Conservation (phyloP, 1,284 basidiomycete species). For the Cutaneotrichosporon dermatis region DNA sequence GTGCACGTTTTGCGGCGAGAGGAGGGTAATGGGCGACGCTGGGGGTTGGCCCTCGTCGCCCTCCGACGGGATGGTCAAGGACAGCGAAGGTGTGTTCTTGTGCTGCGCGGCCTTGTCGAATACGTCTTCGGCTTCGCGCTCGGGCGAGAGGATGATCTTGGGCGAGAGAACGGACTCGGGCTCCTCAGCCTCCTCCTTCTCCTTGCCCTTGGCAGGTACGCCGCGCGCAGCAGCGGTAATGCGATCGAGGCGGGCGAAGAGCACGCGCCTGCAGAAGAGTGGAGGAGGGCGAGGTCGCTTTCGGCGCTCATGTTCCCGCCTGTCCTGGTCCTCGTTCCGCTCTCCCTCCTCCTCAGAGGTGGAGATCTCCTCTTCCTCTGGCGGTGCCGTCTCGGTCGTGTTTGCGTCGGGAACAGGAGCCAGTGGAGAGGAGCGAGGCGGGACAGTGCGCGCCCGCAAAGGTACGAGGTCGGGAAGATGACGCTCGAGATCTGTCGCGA, state of each 20-base stretch:
- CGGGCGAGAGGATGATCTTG: constrained; percentile 27
- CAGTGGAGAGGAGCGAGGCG: constrained; percentile 26
- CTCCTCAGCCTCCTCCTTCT: constrained; percentile 5
- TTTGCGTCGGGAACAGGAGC: constrained; percentile 4
- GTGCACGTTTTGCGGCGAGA: constrained; percentile 29
- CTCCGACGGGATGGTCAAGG: constrained; percentile 19
- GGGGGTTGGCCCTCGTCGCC: constrained; percentile 5
- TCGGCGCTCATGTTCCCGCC: not conserved
- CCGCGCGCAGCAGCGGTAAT: constrained; percentile 1
- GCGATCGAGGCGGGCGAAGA: constrained; percentile 12
- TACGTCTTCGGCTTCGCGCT: constrained; percentile 1
- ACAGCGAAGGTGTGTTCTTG: constrained; percentile 18
- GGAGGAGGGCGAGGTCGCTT: not conserved
- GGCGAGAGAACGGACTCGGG: constrained; percentile 20
- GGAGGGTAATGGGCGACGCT: constrained; percentile 34
- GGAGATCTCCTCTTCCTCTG: not conserved
- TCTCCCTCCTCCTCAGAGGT: constrained; percentile 7
- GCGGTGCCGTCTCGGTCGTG: too few species aligned
- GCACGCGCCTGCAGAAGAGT: constrained; percentile 10
- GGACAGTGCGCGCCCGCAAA: constrained; percentile 24
- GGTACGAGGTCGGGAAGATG: constrained; percentile 30
- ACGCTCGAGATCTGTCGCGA: constrained; percentile 41
- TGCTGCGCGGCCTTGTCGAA: constrained; percentile 8
- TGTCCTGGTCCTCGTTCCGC: constrained; percentile 6
- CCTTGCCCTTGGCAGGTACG: constrained; percentile 9